Evolutionary conservation across 1,139 yeast species (phyloP).

Genomic region (Suhomyces anneliseae): DNA sequence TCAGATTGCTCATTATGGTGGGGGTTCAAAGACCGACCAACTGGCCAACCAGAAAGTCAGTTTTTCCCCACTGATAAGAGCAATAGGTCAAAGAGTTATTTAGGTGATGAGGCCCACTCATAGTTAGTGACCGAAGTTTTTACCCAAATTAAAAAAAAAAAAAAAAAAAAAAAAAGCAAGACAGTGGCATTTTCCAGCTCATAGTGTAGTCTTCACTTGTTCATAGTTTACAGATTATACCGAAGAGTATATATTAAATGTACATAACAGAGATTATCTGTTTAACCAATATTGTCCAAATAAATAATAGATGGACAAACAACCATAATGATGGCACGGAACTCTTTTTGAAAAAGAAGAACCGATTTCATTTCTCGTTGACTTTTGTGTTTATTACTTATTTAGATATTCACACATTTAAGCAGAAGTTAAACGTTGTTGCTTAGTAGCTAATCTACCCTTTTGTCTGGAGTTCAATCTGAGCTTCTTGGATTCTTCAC

Average conservation of each 20-base stretch:
- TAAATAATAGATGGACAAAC: background rate
- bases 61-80: no score
- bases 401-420: constrained; percentile 15
- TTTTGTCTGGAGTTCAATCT: constrained; percentile 88
- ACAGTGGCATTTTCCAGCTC: no score
- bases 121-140: no score
- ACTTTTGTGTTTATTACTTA: constrained; percentile 12
- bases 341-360: no score
- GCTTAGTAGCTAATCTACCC: constrained; percentile 89
- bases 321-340: background rate
- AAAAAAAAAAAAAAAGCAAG: no score
- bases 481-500: constrained; percentile 78
- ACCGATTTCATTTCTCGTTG: constrained; percentile 6
- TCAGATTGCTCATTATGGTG: no score
- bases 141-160: no score
- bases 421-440: constrained; percentile 57
- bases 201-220: no score
- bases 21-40: no score
- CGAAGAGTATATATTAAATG: constrained; percentile 11
- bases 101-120: no score
- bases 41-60: no score
- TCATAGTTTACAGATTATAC: background rate
- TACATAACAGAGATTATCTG: constrained; percentile 9
- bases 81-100: no score
- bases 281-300: background rate